A percentile compares a stretch with the other conserved stretches of the same genome.
These are phyloP conservation scores for Trichosporon ovoides DNA, from an alignment of 1,284 basidiomycete species.

Conservation along the genomic window DNA sequence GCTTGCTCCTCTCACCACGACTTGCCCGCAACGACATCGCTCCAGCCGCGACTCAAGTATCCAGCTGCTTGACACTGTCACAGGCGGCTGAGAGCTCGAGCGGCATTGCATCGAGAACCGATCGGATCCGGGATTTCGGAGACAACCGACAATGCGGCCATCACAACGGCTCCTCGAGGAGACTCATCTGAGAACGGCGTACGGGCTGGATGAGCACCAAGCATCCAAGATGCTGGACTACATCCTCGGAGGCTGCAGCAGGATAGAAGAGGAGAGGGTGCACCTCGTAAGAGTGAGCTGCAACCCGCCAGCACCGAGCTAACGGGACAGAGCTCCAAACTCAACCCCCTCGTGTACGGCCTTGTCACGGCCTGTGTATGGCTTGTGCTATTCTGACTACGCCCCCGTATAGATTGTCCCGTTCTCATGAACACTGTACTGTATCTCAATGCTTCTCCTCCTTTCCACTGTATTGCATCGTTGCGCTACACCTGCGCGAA, in stretches of 20 bases:
- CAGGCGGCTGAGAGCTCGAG: too few species aligned
- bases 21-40: too few species aligned
- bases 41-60: too few species aligned
- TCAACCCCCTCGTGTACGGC: constrained; percentile 1
- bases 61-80: too few species aligned
- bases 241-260: neutral
- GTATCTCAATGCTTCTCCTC: neutral
- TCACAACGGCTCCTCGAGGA: neutral
- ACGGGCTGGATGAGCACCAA: neutral
- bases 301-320: neutral
- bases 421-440: neutral
- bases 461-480: neutral
- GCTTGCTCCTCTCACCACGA: too few species aligned
- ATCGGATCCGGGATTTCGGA: neutral
- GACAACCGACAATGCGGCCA: neutral
- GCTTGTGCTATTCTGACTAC: neutral
- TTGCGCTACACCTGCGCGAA: too few species aligned
- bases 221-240: neutral
- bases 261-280: neutral
- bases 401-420: neutral
- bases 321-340: neutral
- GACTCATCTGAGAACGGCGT: neutral
- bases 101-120: neutral
- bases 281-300: neutral
- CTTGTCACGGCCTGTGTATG: neutral